These are phyloP conservation scores for Trichophyton benhamiae DNA, from an alignment of 2,329 filamentous ascomycete genomes.

Conservation along the genomic window DNA sequence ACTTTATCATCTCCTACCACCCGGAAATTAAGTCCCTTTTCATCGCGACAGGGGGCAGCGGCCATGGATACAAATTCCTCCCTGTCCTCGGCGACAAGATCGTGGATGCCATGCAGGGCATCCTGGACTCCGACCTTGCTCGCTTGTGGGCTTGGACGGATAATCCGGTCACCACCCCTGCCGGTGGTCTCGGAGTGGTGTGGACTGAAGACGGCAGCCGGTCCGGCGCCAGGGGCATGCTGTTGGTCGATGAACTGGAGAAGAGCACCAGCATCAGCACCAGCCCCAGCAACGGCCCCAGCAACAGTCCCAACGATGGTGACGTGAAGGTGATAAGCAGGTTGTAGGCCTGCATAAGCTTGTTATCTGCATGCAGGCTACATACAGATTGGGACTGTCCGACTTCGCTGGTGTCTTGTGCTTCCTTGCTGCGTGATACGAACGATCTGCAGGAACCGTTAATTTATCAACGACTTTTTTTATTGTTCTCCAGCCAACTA, in stretches of 20 bases:
- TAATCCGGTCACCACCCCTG: slow-evolving; percentile 1
- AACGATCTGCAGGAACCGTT: not conserved
- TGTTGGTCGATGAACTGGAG: slow-evolving; percentile 29
- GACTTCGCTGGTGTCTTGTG: too few relatives aligned
- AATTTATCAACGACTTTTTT: not conserved
- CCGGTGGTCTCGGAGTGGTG: slow-evolving; percentile 17
- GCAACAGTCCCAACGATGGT: too few relatives aligned
- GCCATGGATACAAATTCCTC: slow-evolving; percentile 45
- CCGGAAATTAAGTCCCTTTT: slow-evolving; percentile 43
- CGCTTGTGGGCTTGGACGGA: slow-evolving; percentile 34
- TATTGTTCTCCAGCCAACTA: too few relatives aligned
- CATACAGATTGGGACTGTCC: too few relatives aligned
- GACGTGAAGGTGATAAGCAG: slow-evolving; percentile 4
- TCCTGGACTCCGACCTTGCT: slow-evolving; percentile 29
- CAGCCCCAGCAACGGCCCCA: too few relatives aligned
- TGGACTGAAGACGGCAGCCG: slow-evolving; percentile 29
- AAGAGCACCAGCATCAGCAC: slow-evolving; percentile 13
- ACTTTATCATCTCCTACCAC: slow-evolving; percentile 61
- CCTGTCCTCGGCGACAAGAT: slow-evolving; percentile 43
- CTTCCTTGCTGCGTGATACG: too few relatives aligned
- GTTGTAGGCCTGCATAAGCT: not conserved
- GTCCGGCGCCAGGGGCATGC: slow-evolving; percentile 24
- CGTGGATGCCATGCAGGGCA: slow-evolving; percentile 35
- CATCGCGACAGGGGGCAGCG: slow-evolving; percentile 41
- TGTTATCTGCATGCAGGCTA: too few relatives aligned